Evolutionary conservation across 495 filamentous ascomycete genomes (phyloP).

Genomic region (Hypomontagnella submonticulosa): DNA sequence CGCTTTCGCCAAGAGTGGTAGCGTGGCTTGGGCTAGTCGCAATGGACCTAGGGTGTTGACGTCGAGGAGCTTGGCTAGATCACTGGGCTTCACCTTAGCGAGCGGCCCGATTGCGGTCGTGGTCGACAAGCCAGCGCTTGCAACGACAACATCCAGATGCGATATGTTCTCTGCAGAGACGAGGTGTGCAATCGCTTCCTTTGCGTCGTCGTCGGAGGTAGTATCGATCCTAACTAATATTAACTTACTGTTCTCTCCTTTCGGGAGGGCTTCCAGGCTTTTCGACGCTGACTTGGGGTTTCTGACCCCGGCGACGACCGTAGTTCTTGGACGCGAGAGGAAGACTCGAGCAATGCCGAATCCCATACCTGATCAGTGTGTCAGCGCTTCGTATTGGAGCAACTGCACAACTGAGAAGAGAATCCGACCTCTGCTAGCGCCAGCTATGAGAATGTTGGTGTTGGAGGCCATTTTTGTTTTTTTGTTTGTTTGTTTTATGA

Average conservation of each 20-base stretch:
- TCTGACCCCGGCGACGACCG: conserved; percentile 56
- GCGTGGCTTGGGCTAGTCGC: conserved; percentile 56
- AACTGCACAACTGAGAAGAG: conserved; percentile 3
- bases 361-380: conserved; percentile 50
- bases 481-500: not conserved
- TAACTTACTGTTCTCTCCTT: conserved; percentile 46
- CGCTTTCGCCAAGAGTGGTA: conserved; percentile 46
- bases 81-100: conserved; percentile 24
- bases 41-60: conserved; percentile 54
- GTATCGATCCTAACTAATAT: conserved; percentile 56
- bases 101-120: conserved; percentile 40
- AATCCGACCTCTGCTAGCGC: conserved; percentile 35
- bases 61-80: conserved; percentile 32
- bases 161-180: conserved; percentile 48
- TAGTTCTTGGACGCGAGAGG: conserved; percentile 52
- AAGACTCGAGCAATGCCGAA: conserved; percentile 50
- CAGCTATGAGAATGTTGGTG: conserved; percentile 40
- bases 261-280: conserved; percentile 47
- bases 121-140: conserved; percentile 55
- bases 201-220: conserved; percentile 44
- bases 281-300: conserved; percentile 41
- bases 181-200: conserved; percentile 38
- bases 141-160: conserved; percentile 58
- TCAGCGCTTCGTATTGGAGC: conserved; percentile 1
- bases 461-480: not conserved